Evolutionary conservation across 1,139 yeast species (phyloP).

Genomic region (Sugiyamaella xylanicola): DNA sequence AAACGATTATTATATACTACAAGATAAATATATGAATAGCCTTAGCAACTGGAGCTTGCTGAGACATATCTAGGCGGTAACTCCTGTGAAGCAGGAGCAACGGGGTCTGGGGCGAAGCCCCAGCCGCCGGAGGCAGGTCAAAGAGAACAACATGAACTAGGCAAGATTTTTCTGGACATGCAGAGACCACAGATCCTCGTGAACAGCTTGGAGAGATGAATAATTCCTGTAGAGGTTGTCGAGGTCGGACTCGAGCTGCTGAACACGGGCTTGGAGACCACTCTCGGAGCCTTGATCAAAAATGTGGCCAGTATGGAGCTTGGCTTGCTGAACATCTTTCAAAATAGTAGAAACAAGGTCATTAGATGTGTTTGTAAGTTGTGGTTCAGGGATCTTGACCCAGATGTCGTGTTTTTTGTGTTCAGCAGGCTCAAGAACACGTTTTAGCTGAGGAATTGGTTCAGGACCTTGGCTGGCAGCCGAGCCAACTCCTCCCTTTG

Average conservation of each 20-base stretch:
- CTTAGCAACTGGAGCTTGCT: too few relatives aligned
- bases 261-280: constrained; percentile 31
- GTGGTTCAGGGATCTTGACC: constrained; percentile 25
- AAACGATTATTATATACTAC: too few relatives aligned
- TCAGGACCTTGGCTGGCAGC: constrained; percentile 15
- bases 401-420: constrained; percentile 31
- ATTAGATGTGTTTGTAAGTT: background rate
- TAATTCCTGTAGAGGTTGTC: constrained; percentile 30
- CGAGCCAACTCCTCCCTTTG: constrained; percentile 12
- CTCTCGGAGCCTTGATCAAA: constrained; percentile 27
- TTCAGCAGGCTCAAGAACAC: constrained; percentile 31
- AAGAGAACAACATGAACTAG: background rate
- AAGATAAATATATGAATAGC: too few relatives aligned
- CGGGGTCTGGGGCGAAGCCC: background rate
- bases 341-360: background rate
- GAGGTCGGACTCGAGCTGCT: constrained; percentile 34
- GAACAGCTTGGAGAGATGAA: constrained; percentile 30
- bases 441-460: constrained; percentile 36
- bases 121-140: constrained; percentile 5
- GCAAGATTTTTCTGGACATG: constrained; percentile 26
- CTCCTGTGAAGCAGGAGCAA: too few relatives aligned
- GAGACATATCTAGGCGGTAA: too few relatives aligned
- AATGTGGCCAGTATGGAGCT: constrained; percentile 25
- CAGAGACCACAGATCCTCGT: constrained; percentile 36
- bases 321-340: constrained; percentile 22